Evolutionary conservation across 2,329 filamentous ascomycete species (phyloP).

Genomic region (Zymoseptoria ardabiliae): DNA sequence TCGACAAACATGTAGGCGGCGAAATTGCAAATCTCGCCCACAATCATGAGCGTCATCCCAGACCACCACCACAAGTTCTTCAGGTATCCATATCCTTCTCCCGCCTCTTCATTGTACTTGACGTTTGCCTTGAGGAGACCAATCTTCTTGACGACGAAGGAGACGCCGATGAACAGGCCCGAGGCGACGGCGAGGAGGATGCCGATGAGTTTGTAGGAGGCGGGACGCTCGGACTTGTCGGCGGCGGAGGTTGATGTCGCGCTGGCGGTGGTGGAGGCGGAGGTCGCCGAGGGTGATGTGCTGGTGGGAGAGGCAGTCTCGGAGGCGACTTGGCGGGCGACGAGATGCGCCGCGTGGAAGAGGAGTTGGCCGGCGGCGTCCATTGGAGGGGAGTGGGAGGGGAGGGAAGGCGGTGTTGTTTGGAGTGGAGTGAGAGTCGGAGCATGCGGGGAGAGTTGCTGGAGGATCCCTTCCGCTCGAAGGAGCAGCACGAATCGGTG

Average conservation of each 20-base stretch:
- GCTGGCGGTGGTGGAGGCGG: constrained; percentile 13
- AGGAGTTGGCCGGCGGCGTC: constrained; percentile 34
- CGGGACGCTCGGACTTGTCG: constrained; percentile 37
- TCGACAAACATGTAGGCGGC: constrained; percentile 96
- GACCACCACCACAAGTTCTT: constrained; percentile 94
- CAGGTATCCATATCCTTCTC: constrained; percentile 93
- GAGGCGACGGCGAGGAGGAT: constrained; percentile 80
- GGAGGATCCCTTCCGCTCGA: no score
- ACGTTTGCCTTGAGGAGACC: constrained; percentile 86
- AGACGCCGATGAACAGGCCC: constrained; percentile 85
- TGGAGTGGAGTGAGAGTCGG: neutral
- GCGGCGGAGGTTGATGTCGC: constrained; percentile 18
- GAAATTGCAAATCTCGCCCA: constrained; percentile 95
- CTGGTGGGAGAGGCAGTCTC: constrained; percentile 16
- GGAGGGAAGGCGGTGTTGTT: neutral
- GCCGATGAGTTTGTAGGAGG: constrained; percentile 75
- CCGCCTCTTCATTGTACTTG: constrained; percentile 92
- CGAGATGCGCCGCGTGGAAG: constrained; percentile 35
- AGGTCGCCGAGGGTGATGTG: constrained; percentile 16
- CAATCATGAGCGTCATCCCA: constrained; percentile 93
- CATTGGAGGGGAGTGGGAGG: constrained; percentile 30
- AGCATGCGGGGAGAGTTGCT: neutral
- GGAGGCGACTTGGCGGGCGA: constrained; percentile 37
- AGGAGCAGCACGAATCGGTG: no score
- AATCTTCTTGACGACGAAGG: constrained; percentile 92